Conservation (phyloP, 2,329 filamentous ascomycete genomes). For the Botrytis fabae region DNA sequence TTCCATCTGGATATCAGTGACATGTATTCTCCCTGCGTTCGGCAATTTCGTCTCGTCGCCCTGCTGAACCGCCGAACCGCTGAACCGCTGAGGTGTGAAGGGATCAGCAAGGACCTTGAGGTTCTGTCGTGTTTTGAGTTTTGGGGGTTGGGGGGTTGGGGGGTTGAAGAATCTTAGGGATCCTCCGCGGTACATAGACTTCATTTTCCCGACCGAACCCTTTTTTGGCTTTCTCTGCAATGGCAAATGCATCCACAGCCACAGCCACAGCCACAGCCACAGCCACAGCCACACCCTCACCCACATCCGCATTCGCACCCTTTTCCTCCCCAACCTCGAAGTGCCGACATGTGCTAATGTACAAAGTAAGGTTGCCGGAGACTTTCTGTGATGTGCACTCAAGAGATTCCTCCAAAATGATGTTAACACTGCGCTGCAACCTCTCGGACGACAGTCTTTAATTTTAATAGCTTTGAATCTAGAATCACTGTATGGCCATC, state of each 20-base stretch:
- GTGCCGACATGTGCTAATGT: slow-evolving; percentile 2
- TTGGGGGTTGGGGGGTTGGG: neutral
- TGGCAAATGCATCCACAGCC: neutral
- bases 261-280: neutral
- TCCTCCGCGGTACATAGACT: neutral
- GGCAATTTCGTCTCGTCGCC: neutral
- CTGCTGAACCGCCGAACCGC: neutral
- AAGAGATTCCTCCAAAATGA: neutral
- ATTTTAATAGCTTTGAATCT: neutral
- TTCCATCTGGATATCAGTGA: neutral
- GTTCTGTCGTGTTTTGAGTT: slow-evolving; percentile 7
- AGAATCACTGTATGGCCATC: no score
- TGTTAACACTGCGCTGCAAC: neutral
- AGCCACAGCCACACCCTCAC: neutral
- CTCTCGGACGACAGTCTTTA: neutral
- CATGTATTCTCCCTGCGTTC: neutral
- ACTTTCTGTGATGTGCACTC: neutral
- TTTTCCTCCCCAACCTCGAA: neutral
- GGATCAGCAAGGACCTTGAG: neutral
- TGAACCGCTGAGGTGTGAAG: neutral
- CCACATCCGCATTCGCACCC: no score
- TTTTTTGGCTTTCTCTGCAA: neutral
- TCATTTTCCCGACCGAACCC: neutral
- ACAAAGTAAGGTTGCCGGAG: neutral
- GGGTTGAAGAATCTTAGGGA: neutral